phyloP scores from a whole-genome alignment of 768 basidiomycete species.

The Pisolithus tinctorius region DNA sequence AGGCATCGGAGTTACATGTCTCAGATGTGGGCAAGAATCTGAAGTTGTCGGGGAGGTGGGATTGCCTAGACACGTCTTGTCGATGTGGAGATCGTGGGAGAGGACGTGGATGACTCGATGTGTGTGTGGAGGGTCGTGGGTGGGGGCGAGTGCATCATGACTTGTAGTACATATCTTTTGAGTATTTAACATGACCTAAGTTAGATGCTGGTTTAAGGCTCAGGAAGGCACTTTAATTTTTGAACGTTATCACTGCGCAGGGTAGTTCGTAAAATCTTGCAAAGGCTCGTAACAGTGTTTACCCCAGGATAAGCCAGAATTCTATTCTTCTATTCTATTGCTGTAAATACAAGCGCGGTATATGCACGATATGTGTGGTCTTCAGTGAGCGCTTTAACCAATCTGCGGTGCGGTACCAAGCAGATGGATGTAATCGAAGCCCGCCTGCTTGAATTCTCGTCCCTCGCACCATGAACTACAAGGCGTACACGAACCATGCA shows the following conservation, averaged over 20 bases:
- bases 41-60: slow-evolving; percentile 32
- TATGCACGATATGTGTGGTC: too few relatives aligned
- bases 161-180: background rate
- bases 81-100: slow-evolving; percentile 58
- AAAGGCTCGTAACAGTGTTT: background rate
- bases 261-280: too few relatives aligned
- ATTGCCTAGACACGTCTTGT: slow-evolving; percentile 29
- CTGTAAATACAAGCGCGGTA: too few relatives aligned
- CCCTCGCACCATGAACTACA: slow-evolving; percentile 18
- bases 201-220: too few relatives aligned
- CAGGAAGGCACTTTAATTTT: too few relatives aligned
- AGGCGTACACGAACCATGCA: slow-evolving; percentile 48
- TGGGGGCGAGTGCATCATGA: slow-evolving; percentile 11
- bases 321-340: too few relatives aligned
- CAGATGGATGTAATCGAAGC: too few relatives aligned
- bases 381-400: too few relatives aligned
- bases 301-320: too few relatives aligned
- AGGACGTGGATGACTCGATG: slow-evolving; percentile 53
- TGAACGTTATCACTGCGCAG: too few relatives aligned
- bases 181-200: too few relatives aligned
- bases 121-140: slow-evolving; percentile 69
- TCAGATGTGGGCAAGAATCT: slow-evolving; percentile 59
- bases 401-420: too few relatives aligned
- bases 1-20: slow-evolving; percentile 38
- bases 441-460: background rate